Conservation (phyloP, 345 rosid species). For the Hibiscus mutabilis region DNA sequence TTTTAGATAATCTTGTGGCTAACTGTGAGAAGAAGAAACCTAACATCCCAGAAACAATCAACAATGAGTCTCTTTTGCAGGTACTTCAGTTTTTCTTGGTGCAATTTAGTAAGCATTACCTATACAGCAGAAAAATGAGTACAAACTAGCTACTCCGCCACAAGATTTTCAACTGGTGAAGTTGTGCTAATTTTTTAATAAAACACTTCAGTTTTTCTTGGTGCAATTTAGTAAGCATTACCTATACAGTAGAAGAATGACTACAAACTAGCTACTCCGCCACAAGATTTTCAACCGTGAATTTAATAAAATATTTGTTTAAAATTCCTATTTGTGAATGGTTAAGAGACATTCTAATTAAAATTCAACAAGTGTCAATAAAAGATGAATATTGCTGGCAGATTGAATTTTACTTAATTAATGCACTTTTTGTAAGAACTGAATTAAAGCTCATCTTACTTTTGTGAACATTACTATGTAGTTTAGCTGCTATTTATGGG, state of each 20-base stretch:
- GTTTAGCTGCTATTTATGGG: not conserved
- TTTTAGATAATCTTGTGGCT: constrained; percentile 35
- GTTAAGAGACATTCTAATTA: not conserved
- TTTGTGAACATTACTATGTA: not conserved
- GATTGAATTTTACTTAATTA: not conserved
- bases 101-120: constrained; percentile 5
- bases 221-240: constrained; percentile 6
- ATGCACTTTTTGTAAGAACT: not conserved
- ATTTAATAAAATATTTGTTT: not conserved
- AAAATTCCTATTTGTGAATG: not conserved
- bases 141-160: not conserved
- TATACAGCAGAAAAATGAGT: not conserved
- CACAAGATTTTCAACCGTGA: not conserved
- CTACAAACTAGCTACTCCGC: not conserved
- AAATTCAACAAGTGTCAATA: not conserved
- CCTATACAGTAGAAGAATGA: not conserved
- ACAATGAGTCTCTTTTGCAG: constrained; percentile 30
- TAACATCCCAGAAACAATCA: constrained; percentile 18
- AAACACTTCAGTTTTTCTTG: constrained; percentile 11
- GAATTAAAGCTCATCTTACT: not conserved
- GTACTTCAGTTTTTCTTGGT: constrained; percentile 23
- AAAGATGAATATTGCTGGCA: not conserved
- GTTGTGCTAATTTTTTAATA: not conserved
- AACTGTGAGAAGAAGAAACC: constrained; percentile 36
- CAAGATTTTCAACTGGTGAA: not conserved